A percentile compares a stretch with the other conserved stretches of the same genome.
Conservation (phyloP, 2,329 filamentous ascomycete genomes). For the Aspergillus aculeatus region DNA sequence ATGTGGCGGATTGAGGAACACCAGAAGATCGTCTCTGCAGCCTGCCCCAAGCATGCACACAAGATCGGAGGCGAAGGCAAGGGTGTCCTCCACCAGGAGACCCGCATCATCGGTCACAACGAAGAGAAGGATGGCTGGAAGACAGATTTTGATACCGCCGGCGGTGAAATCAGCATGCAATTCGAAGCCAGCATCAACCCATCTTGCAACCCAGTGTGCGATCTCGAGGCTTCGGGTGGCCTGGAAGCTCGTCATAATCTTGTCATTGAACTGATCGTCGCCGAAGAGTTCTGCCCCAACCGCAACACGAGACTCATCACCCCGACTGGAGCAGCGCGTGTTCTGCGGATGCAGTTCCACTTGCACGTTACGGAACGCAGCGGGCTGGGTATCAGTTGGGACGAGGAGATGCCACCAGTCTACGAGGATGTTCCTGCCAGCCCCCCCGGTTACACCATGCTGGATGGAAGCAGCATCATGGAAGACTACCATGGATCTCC, state of each 20-base stretch:
- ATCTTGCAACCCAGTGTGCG: conserved; percentile 68
- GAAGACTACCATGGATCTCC: conserved; percentile 49
- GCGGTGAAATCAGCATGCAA: conserved; percentile 77
- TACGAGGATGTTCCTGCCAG: conserved; percentile 91
- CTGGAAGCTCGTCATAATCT: conserved; percentile 80
- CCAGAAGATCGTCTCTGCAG: conserved; percentile 72
- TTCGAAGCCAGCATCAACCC: conserved; percentile 66
- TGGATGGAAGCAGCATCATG: conserved; percentile 43
- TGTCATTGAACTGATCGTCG: conserved; percentile 89
- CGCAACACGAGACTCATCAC: conserved; percentile 73
- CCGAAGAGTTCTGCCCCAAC: conserved; percentile 75
- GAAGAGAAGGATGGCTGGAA: conserved; percentile 91
- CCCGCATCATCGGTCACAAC: conserved; percentile 73
- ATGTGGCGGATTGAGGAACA: conserved; percentile 93
- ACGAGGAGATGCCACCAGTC: conserved; percentile 89
- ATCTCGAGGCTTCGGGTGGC: conserved; percentile 71
- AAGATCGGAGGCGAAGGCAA: conserved; percentile 66
- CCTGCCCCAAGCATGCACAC: conserved; percentile 72
- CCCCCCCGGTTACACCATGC: conserved; percentile 67
- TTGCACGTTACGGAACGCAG: conserved; percentile 77
- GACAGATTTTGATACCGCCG: conserved; percentile 65
- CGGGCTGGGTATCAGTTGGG: conserved; percentile 91
- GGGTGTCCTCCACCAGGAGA: conserved; percentile 71
- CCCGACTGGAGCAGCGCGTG: conserved; percentile 84
- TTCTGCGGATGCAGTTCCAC: conserved; percentile 88